These are phyloP conservation scores for Picea glauca DNA, from an alignment of 75 land plant genomes.

Conservation along the genomic window DNA sequence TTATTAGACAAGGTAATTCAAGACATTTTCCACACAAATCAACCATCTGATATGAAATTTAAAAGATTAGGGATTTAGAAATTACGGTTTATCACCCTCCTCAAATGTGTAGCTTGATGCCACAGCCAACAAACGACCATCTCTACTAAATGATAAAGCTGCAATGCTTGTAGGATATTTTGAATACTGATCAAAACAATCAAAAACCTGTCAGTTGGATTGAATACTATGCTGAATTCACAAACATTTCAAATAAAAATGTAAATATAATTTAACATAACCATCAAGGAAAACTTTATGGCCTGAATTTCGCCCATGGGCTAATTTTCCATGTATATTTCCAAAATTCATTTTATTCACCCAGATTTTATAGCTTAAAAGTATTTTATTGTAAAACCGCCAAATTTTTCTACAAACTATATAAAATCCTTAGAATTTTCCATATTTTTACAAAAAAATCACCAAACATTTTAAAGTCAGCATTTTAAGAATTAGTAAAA, in stretches of 20 bases:
- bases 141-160: conserved; percentile 95
- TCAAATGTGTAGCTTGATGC: conserved; percentile 99
- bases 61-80: neutral
- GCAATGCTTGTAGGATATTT: conserved; percentile 94
- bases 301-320: too few relatives aligned
- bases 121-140: conserved; percentile 93
- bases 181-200: conserved; percentile 53
- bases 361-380: too few relatives aligned
- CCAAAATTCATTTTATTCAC: too few relatives aligned
- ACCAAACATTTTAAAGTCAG: too few relatives aligned
- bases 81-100: conserved; percentile 93
- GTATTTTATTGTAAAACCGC: too few relatives aligned
- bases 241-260: neutral
- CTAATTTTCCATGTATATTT: too few relatives aligned
- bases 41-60: neutral
- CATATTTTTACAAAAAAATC: too few relatives aligned
- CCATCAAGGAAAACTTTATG: neutral
- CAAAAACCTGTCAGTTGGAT: too few relatives aligned
- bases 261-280: neutral
- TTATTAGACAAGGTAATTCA: neutral
- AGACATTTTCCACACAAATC: neutral
- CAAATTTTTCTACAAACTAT: too few relatives aligned
- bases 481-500: too few relatives aligned
- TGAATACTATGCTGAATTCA: neutral
- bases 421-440: too few relatives aligned